Evolutionary conservation across 164 flowering plant species (phyloP).

Genomic region (Macadamia integrifolia): DNA sequence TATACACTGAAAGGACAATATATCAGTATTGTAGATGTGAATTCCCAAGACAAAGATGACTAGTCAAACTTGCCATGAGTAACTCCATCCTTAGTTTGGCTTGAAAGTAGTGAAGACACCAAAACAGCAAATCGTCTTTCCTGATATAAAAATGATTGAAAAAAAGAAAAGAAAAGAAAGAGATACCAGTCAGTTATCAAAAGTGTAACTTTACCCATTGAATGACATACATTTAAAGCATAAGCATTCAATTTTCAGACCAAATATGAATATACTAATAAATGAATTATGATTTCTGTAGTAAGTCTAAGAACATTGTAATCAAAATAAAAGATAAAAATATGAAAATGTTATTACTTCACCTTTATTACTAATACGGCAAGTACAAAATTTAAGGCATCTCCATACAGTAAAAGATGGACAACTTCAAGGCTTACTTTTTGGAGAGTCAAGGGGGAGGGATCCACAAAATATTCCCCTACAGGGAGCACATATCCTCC

Average conservation of each 20-base stretch:
- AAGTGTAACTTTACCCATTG: not conserved
- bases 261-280: not conserved
- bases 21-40: not conserved
- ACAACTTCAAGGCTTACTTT: too few species aligned
- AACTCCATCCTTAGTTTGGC: constrained; percentile 95
- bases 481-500: too few species aligned
- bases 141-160: constrained; percentile 28
- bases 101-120: constrained; percentile 84
- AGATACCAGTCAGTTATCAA: not conserved
- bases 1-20: not conserved
- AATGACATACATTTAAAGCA: not conserved
- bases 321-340: too few species aligned
- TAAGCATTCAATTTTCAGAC: not conserved
- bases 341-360: too few species aligned
- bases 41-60: not conserved
- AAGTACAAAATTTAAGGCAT: too few species aligned
- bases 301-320: too few species aligned
- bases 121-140: constrained; percentile 93
- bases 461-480: too few species aligned
- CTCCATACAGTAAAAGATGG: too few species aligned
- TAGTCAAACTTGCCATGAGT: constrained; percentile 75
- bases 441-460: too few species aligned
- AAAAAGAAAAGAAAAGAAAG: not conserved
- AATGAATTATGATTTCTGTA: not conserved
- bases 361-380: too few species aligned